Base-by-base conservation (phyloP, 768 basidiomycete genomes). In the Collybiopsis luxurians region DNA sequence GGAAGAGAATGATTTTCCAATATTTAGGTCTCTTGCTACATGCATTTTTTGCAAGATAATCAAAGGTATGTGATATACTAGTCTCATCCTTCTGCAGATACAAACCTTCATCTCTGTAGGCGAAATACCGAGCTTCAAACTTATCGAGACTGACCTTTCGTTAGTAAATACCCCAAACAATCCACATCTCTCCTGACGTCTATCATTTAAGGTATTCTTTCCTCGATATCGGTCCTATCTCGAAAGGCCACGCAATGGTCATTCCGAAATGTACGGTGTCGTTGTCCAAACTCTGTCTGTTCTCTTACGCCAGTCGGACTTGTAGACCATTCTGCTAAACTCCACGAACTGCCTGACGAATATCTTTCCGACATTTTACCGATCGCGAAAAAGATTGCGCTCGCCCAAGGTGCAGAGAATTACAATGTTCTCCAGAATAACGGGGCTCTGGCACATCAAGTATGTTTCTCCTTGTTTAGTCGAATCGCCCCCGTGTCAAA, bases 1-100 rank as follows among this genome's bases (percentile, higher is more conserved):
- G 24, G 38, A 43, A 24, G 24, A 31, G 7, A 23, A 27, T 31
- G 39, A 31, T 12, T 17, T 21, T 42, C 23, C 3, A 26, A 24
- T 39, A 17, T 24, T 5, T 13, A 87, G 87, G 64, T 74, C 75
- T 47, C 76, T 88, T 51, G 79, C 84, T 4, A 71, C 69, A 23
- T 97, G 95, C 71, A 73, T 98, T 65, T 98, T 97, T 76, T 98
- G 96, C 81, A 97, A 88, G 76, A 97, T 98, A 71, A 81, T 95
- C 75, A 91, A 91, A 75, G 91, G 94, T 85, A 45, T 26, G 71
- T 61, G 9, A 9, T 38, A 38, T 7, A 12, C n/a, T n/a, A n/a
- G n/a, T 21, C 34, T 23, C 34, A 28, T 28, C 19, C 2, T 21
- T 27, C n/a, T 23, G 46, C 46, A 15, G 36, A 34, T 40, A 43